Evolutionary conservation across 257 asterid genomes (phyloP).

Genomic region (Leonotis leonurus): DNA sequence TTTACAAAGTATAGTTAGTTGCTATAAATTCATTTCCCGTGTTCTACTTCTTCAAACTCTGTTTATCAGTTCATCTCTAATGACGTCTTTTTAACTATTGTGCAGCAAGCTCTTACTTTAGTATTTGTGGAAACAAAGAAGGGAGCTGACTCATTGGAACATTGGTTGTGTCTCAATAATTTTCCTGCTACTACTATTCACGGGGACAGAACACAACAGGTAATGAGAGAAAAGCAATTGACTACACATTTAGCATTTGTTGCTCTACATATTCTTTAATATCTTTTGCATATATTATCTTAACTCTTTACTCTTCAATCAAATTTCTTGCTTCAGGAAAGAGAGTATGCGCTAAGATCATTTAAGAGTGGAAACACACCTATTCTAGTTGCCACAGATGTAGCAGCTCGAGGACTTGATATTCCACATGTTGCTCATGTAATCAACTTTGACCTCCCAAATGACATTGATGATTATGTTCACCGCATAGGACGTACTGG

Average conservation of each 20-base stretch:
- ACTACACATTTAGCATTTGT: neutral
- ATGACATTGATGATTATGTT: slow-evolving; percentile 76
- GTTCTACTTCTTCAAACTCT: neutral
- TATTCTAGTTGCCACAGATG: slow-evolving; percentile 76
- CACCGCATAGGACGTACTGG: slow-evolving; percentile 87
- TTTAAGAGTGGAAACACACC: slow-evolving; percentile 80
- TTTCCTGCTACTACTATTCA: slow-evolving; percentile 91
- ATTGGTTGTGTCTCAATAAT: slow-evolving; percentile 57
- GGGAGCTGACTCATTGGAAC: slow-evolving; percentile 86
- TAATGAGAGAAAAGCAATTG: slow-evolving; percentile 9
- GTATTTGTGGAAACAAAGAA: slow-evolving; percentile 95
- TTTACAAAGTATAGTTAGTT: neutral
- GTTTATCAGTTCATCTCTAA: neutral
- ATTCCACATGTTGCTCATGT: slow-evolving; percentile 77
- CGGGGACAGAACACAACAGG: slow-evolving; percentile 93
- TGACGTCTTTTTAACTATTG: neutral
- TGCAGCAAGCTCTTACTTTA: slow-evolving; percentile 78
- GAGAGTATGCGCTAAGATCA: slow-evolving; percentile 67
- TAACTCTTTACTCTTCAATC: neutral
- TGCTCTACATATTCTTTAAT: neutral
- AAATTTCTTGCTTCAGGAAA: slow-evolving; percentile 45
- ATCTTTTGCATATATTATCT: neutral
- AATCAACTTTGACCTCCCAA: slow-evolving; percentile 74
- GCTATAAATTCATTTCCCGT: neutral
- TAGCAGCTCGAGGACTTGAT: slow-evolving; percentile 89